These are phyloP conservation scores for Talaromyces sp. DNA, from an alignment of 2,329 filamentous ascomycete genomes.

Conservation along the genomic window DNA sequence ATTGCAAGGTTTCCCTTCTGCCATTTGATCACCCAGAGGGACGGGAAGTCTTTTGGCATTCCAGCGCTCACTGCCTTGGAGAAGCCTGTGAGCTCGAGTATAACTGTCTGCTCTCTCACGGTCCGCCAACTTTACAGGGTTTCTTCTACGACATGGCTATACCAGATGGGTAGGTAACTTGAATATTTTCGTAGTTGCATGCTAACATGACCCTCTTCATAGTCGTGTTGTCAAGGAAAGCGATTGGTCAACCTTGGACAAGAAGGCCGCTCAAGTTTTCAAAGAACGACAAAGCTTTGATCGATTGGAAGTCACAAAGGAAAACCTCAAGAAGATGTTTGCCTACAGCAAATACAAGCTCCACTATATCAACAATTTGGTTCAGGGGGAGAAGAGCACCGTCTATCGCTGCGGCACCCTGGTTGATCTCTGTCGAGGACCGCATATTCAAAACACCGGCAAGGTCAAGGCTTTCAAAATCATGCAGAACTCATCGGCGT, in stretches of 20 bases:
- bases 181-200: not conserved
- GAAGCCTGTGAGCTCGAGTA: conserved; percentile 89
- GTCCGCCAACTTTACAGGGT: conserved; percentile 82
- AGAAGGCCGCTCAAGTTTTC: conserved; percentile 73
- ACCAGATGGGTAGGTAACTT: conserved; percentile 52
- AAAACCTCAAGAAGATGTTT: conserved; percentile 93
- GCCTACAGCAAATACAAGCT: conserved; percentile 98
- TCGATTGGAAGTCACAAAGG: conserved; percentile 81
- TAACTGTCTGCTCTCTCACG: conserved; percentile 88
- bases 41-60: conserved; percentile 97
- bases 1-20: conserved; percentile 78
- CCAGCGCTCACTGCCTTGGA: conserved; percentile 90
- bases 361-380: conserved; percentile 92
- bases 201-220: conserved; percentile 13
- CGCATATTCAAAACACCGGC: conserved; percentile 89
- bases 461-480: conserved; percentile 93
- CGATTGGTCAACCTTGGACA: conserved; percentile 84
- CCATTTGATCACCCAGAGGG: conserved; percentile 73
- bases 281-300: conserved; percentile 97
- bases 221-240: conserved; percentile 62
- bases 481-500: conserved; percentile 80
- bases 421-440: conserved; percentile 92
- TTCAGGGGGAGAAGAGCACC: conserved; percentile 86
- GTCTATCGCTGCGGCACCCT: conserved; percentile 92
- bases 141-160: conserved; percentile 98